Evolutionary conservation across 2,329 filamentous ascomycete species (phyloP).

Genomic region (Cytospora schulzeri): DNA sequence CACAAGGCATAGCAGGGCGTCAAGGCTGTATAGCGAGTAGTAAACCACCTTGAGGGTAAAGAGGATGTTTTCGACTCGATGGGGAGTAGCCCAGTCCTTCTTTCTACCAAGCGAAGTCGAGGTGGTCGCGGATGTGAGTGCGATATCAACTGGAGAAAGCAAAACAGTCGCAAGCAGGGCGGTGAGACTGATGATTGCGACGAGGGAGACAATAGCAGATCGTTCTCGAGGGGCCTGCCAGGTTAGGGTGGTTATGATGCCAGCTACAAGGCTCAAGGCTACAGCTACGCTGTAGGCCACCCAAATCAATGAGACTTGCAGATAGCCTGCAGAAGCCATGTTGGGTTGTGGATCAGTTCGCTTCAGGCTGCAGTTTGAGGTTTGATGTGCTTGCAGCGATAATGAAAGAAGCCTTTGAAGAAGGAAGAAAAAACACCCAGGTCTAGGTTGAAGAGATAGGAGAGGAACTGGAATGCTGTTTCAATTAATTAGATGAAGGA

Average conservation of each 20-base stretch:
- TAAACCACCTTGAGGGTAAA: slow-evolving; percentile 85
- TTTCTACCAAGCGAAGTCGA: slow-evolving; percentile 75
- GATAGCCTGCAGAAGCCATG: slow-evolving; percentile 53
- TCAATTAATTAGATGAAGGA: background rate
- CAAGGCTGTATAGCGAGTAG: slow-evolving; percentile 88
- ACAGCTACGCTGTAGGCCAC: slow-evolving; percentile 86
- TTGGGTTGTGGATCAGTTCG: slow-evolving; percentile 3
- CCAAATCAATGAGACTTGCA: slow-evolving; percentile 93
- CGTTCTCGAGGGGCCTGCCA: slow-evolving; percentile 91
- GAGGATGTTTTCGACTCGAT: slow-evolving; percentile 75
- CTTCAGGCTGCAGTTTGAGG: background rate
- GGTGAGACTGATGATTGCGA: slow-evolving; percentile 85
- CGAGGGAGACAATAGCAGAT: slow-evolving; percentile 76
- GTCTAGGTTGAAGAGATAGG: background rate
- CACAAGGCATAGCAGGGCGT: slow-evolving; percentile 84
- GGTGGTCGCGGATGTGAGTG: slow-evolving; percentile 86
- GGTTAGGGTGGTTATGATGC: slow-evolving; percentile 83
- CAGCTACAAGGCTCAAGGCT: slow-evolving; percentile 72
- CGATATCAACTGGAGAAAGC: slow-evolving; percentile 91
- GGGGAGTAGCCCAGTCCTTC: slow-evolving; percentile 92
- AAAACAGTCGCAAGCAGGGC: slow-evolving; percentile 88
- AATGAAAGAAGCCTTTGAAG: background rate
- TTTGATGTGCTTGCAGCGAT: background rate
- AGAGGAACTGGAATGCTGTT: background rate
- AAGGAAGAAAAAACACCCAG: background rate